Percentiles rank a stretch among this genome's conserved stretches.
Conservation (phyloP, 257 asterid species). For the Rhazya stricta region DNA sequence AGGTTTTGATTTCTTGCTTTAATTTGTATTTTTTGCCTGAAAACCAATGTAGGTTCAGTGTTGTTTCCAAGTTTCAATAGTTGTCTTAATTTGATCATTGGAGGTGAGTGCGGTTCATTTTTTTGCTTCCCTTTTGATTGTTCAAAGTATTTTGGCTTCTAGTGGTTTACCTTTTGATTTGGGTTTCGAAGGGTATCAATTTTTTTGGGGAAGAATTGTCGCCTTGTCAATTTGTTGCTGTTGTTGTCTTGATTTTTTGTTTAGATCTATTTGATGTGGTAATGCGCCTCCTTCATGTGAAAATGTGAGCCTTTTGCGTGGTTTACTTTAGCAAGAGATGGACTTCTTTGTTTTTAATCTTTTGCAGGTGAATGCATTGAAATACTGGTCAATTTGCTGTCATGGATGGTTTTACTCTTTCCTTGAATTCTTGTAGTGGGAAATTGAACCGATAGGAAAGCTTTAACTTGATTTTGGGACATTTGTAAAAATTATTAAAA, state of each 20-base stretch:
- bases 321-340: background rate
- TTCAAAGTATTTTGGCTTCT: slow-evolving; percentile 2
- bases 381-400: background rate
- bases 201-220: background rate
- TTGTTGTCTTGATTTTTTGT: background rate
- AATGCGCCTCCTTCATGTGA: background rate
- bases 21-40: background rate
- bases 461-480: too few relatives aligned
- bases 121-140: slow-evolving; percentile 3
- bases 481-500: too few relatives aligned
- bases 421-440: background rate
- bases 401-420: background rate
- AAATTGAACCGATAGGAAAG: slow-evolving; percentile 4
- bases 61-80: slow-evolving; percentile 19
- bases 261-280: slow-evolving; percentile 16
- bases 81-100: slow-evolving; percentile 7
- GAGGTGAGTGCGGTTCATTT: background rate
- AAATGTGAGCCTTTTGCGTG: background rate
- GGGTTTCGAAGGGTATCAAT: slow-evolving; percentile 1
- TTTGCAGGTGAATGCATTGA: background rate
- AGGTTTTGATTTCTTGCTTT: slow-evolving; percentile 2
- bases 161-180: background rate
- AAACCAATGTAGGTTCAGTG: slow-evolving; percentile 10
- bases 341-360: background rate
- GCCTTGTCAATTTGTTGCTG: background rate